Conservation (phyloP, 2,329 filamentous ascomycete species). For the Trichoderma atroviride region DNA sequence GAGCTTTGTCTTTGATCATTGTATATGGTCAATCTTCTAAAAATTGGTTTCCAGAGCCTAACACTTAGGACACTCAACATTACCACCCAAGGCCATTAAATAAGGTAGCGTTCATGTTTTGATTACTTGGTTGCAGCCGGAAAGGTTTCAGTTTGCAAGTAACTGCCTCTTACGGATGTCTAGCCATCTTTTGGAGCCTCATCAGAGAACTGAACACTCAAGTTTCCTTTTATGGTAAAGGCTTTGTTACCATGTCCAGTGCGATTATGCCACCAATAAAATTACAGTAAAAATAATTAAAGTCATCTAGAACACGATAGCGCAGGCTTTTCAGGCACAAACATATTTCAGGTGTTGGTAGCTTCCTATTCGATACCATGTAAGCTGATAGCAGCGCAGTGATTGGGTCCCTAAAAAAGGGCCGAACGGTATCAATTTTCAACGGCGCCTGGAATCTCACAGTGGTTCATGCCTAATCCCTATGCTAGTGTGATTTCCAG, state of each 20-base stretch:
- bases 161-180: conserved; percentile 5
- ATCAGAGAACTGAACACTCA: background rate
- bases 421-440: conserved; percentile 4
- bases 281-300: background rate
- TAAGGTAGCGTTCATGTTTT: background rate
- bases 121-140: background rate
- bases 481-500: background rate
- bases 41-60: background rate
- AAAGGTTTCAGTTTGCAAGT: background rate
- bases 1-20: background rate
- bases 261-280: background rate
- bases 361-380: conserved; percentile 7
- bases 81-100: too few species aligned
- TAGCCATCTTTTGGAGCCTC: background rate
- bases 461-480: background rate
- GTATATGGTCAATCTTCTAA: background rate
- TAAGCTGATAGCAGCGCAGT: conserved; percentile 11
- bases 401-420: background rate
- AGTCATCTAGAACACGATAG: background rate
- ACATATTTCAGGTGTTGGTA: background rate
- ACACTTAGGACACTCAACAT: too few species aligned
- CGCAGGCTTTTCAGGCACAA: background rate
- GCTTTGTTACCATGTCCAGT: background rate
- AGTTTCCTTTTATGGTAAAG: background rate
- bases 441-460: background rate